A percentile compares a stretch with the other conserved stretches of the same genome.
Evolutionary conservation across 345 rosid species (phyloP).

Genomic region (Ceriops decandra): DNA sequence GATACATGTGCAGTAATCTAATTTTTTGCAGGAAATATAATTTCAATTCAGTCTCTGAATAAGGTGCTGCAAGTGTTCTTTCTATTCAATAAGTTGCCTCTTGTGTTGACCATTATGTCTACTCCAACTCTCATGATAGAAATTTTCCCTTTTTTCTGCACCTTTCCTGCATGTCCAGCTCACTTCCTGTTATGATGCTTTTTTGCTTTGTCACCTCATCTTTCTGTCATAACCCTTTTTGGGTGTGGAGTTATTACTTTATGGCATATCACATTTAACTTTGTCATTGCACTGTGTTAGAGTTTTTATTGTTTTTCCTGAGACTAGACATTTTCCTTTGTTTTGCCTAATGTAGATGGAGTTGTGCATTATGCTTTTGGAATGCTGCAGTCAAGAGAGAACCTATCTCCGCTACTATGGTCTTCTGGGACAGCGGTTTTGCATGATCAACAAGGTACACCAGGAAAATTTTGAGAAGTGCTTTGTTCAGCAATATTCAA

Average conservation of each 20-base stretch:
- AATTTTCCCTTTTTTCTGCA: background rate
- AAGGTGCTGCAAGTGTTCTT: too few species aligned
- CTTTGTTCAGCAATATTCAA: constrained; percentile 88
- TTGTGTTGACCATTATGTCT: too few species aligned
- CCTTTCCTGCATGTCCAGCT: background rate
- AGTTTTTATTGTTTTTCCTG: background rate
- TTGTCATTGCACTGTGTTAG: background rate
- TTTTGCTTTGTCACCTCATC: background rate
- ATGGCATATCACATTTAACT: background rate
- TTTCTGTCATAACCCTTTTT: too few species aligned
- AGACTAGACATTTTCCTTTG: constrained; percentile 2
- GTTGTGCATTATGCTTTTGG: constrained; percentile 86
- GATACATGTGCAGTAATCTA: too few species aligned
- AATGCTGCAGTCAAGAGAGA: constrained; percentile 94
- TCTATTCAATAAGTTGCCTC: too few species aligned
- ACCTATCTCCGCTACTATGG: constrained; percentile 92
- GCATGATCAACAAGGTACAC: constrained; percentile 84
- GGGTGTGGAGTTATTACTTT: too few species aligned
- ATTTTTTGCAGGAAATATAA: too few species aligned
- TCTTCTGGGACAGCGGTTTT: constrained; percentile 86
- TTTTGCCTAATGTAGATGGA: constrained; percentile 69
- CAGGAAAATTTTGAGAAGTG: constrained; percentile 92
- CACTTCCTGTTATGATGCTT: background rate
- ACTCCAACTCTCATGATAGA: too few species aligned
- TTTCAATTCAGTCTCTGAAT: too few species aligned